phyloP scores from a whole-genome alignment of 768 basidiomycete genomes.

The Rhizopogon vesiculosus region DNA sequence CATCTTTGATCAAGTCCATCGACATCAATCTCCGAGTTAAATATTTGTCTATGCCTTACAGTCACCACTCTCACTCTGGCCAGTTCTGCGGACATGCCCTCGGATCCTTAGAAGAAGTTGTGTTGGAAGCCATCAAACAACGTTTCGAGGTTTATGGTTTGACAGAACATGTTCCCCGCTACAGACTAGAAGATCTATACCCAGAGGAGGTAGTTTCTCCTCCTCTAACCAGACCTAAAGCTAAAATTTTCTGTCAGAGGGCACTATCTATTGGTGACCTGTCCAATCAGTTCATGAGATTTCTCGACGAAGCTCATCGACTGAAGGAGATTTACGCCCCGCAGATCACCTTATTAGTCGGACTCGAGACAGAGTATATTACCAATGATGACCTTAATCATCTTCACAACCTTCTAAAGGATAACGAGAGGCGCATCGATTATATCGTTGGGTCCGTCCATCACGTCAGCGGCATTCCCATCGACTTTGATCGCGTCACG shows the following conservation, averaged over 20 bases:
- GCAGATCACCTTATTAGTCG: constrained; percentile 76
- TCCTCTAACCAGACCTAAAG: constrained; percentile 2
- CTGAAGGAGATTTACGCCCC: constrained; percentile 59
- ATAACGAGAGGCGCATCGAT: constrained; percentile 54
- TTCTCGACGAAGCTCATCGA: constrained; percentile 75
- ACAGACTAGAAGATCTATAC: constrained; percentile 76
- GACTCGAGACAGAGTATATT: constrained; percentile 92
- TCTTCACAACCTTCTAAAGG: constrained; percentile 48
- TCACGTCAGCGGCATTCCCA: constrained; percentile 82
- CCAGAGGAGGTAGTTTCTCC: constrained; percentile 80
- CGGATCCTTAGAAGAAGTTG: constrained; percentile 77
- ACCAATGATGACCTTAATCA: constrained; percentile 57
- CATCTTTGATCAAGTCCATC: background rate
- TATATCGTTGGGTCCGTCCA: constrained; percentile 93
- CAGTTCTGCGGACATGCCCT: constrained; percentile 90
- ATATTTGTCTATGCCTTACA: constrained; percentile 50
- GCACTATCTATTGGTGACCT: constrained; percentile 50
- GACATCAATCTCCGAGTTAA: background rate
- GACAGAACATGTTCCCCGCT: constrained; percentile 92
- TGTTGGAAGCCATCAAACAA: constrained; percentile 71
- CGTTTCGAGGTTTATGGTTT: constrained; percentile 82
- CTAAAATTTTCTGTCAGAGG: constrained; percentile 37
- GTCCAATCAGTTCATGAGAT: constrained; percentile 60
- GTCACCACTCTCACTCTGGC: constrained; percentile 90
- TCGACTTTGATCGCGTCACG: constrained; percentile 83